Percentiles rank a stretch among this genome's conserved stretches.
These are phyloP conservation scores for Hypericum perforatum DNA, from an alignment of 345 rosid species.

Conservation along the genomic window DNA sequence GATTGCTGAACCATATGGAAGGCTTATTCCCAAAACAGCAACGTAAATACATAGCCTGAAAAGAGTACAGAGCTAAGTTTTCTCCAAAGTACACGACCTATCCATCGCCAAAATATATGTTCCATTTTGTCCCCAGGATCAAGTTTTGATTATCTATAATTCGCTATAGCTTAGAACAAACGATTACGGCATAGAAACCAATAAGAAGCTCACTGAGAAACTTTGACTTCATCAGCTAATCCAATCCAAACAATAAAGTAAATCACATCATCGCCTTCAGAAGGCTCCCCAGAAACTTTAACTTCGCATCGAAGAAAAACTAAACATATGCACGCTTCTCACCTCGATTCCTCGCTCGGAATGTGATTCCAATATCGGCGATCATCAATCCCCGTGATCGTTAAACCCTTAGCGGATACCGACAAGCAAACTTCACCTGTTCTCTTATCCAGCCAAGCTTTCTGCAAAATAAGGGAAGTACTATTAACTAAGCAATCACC, in stretches of 20 bases:
- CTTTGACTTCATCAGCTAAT: no score
- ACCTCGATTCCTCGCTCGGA: constrained; percentile 26
- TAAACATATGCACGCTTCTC: background rate
- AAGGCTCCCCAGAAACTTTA: background rate
- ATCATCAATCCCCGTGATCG: constrained; percentile 8
- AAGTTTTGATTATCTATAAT: no score
- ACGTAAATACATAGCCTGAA: no score
- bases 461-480: background rate
- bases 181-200: no score
- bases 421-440: background rate
- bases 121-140: no score
- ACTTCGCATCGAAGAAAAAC: background rate
- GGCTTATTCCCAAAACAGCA: no score
- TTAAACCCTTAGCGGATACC: background rate
- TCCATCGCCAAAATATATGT: no score
- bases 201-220: no score
- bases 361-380: constrained; percentile 45
- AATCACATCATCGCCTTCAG: background rate
- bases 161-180: no score
- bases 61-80: no score
- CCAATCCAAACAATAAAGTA: background rate
- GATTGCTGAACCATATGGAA: no score
- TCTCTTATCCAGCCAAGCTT: constrained; percentile 3
- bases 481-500: background rate
- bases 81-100: no score